These are phyloP conservation scores for Candida sp. DNA, from an alignment of 1,139 yeast species.

Conservation along the genomic window DNA sequence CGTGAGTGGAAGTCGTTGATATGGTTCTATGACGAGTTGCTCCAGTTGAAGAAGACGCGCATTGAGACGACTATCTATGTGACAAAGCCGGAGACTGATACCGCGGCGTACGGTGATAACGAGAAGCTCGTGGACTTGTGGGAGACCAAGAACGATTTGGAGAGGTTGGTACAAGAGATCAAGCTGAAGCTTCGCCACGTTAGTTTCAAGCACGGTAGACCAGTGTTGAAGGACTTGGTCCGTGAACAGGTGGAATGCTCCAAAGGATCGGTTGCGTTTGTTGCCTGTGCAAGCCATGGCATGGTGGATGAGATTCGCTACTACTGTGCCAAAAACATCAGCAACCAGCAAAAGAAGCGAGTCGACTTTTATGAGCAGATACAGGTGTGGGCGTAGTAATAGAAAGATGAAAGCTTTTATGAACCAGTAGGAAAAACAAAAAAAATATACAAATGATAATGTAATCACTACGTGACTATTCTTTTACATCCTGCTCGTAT, in stretches of 20 bases:
- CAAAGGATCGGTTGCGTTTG: constrained; percentile 42
- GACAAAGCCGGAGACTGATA: constrained; percentile 29
- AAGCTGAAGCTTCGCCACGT: constrained; percentile 29
- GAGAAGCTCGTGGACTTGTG: neutral
- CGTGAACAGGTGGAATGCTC: constrained; percentile 29
- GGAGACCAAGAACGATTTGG: neutral
- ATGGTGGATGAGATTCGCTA: constrained; percentile 56
- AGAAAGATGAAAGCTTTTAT: neutral
- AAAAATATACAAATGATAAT: neutral
- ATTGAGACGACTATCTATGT: constrained; percentile 35
- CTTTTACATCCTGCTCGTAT: no score
- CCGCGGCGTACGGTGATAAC: neutral
- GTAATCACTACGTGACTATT: neutral
- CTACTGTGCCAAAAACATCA: constrained; percentile 30
- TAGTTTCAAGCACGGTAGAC: constrained; percentile 36
- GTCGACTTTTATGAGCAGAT: constrained; percentile 43
- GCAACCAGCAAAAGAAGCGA: constrained; percentile 27
- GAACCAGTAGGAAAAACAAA: neutral
- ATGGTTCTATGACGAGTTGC: constrained; percentile 41
- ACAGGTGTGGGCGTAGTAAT: constrained; percentile 40
- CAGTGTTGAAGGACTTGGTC: constrained; percentile 30
- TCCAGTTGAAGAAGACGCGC: constrained; percentile 24
- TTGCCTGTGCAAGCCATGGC: constrained; percentile 56
- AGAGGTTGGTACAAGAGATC: constrained; percentile 9
- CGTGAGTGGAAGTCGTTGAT: constrained; percentile 34